These are phyloP conservation scores for Narthecium ossifragum DNA, from an alignment of 106 monocot genomes.

Conservation along the genomic window DNA sequence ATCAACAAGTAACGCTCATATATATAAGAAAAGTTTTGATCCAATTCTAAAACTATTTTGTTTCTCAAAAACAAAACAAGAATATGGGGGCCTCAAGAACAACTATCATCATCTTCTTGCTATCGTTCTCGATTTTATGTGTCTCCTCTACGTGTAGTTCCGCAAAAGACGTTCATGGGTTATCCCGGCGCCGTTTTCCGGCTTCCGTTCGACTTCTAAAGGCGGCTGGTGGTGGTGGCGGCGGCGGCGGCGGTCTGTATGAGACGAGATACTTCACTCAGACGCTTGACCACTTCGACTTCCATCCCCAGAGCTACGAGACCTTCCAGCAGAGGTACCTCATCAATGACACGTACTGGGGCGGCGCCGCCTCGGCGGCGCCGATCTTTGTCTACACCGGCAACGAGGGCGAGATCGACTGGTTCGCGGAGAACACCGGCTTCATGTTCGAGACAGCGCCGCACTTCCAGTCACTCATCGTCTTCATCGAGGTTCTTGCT, in stretches of 20 bases:
- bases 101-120: too few relatives aligned
- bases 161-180: too few relatives aligned
- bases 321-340: conserved; percentile 42
- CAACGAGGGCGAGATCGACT: conserved; percentile 19
- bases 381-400: conserved; percentile 56
- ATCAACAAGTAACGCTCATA: too few relatives aligned
- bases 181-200: too few relatives aligned
- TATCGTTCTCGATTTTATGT: too few relatives aligned
- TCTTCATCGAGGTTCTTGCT: conserved; percentile 34
- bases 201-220: too few relatives aligned
- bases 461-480: conserved; percentile 21
- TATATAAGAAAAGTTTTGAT: too few relatives aligned
- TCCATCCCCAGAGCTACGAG: conserved; percentile 18
- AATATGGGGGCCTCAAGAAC: too few relatives aligned
- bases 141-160: too few relatives aligned
- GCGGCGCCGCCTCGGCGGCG: conserved; percentile 14
- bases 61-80: too few relatives aligned
- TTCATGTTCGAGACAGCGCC: conserved; percentile 26
- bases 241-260: background rate
- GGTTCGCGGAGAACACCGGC: conserved; percentile 3
- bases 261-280: conserved; percentile 29
- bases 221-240: too few relatives aligned
- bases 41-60: too few relatives aligned
- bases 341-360: conserved; percentile 31
- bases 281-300: conserved; percentile 44